Percentiles rank a stretch among this genome's conserved stretches.
phyloP scores from a whole-genome alignment of 352 stramenopile genomes.

The Phytophthora macrochlamydospora region DNA sequence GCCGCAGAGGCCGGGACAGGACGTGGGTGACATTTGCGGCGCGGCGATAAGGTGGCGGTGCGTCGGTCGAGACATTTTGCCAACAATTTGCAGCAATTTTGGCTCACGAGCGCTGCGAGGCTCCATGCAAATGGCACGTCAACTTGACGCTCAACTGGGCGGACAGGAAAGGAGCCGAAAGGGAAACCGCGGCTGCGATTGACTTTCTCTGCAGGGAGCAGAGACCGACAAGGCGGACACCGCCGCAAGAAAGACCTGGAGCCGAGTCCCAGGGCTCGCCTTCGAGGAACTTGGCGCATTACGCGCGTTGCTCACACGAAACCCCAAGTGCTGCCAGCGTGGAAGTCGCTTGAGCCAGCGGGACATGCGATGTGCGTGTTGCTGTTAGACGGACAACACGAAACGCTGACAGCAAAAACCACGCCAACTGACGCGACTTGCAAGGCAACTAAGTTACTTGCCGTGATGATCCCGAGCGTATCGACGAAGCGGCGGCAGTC shows the following conservation, averaged over 20 bases:
- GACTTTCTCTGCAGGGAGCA: background rate
- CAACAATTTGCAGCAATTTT: no score
- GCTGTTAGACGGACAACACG: background rate
- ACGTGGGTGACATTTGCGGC: no score
- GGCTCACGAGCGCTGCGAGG: background rate
- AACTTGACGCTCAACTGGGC: background rate
- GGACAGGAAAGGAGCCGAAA: background rate
- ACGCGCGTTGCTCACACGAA: background rate
- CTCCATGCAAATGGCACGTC: background rate
- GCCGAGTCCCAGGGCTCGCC: background rate
- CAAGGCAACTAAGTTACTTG: background rate
- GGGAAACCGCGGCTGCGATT: background rate
- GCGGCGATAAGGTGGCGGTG: no score
- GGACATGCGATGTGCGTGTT: background rate
- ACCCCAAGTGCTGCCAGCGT: background rate
- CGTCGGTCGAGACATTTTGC: no score
- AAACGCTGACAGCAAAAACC: background rate
- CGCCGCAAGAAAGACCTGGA: background rate
- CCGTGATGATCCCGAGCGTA: background rate
- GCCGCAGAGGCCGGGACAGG: no score
- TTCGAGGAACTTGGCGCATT: background rate
- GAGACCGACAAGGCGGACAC: background rate
- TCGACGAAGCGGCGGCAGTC: background rate
- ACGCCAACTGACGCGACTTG: background rate
- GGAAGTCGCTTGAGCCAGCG: background rate